Evolutionary conservation across 1,284 basidiomycete species (phyloP).

Genomic region (Fomitopsis betulina): DNA sequence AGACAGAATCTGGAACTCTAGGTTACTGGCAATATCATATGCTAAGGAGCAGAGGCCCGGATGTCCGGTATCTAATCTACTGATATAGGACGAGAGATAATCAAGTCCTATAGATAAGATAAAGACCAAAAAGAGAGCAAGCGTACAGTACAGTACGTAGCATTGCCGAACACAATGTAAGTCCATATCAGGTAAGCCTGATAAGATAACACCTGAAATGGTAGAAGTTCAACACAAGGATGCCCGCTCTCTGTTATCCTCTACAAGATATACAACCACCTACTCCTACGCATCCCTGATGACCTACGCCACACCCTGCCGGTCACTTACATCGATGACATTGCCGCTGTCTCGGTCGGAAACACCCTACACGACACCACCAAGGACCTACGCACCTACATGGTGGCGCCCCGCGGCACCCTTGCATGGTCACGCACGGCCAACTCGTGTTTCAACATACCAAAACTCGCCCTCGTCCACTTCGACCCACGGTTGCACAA

Average conservation of each 20-base stretch:
- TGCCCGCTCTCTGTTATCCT: slow-evolving; percentile 29
- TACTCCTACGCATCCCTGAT: slow-evolving; percentile 18
- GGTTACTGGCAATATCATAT: too few species aligned
- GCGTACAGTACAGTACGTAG: too few species aligned
- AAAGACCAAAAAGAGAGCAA: too few species aligned
- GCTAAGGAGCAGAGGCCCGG: too few species aligned
- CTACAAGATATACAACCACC: slow-evolving; percentile 31
- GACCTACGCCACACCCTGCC: slow-evolving; percentile 11
- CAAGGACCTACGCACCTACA: slow-evolving; percentile 13
- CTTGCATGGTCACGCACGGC: slow-evolving; percentile 19
- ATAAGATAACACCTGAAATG: too few species aligned
- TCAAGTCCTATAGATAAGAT: too few species aligned
- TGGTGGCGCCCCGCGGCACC: slow-evolving; percentile 16
- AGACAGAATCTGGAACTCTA: too few species aligned
- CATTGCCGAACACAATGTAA: too few species aligned
- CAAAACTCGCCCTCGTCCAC: slow-evolving; percentile 20
- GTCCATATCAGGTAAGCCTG: too few species aligned
- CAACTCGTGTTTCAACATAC: slow-evolving; percentile 20
- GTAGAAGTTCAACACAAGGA: too few species aligned
- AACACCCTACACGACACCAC: slow-evolving; percentile 13
- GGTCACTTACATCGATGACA: slow-evolving; percentile 24
- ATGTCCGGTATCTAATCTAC: too few species aligned
- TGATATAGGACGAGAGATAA: too few species aligned
- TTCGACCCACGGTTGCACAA: slow-evolving; percentile 5
- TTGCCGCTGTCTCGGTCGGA: slow-evolving; percentile 11